Percentiles rank a stretch among this genome's conserved stretches.
phyloP scores from a whole-genome alignment of 352 stramenopile species.

The Phytophthora niederhauseri region DNA sequence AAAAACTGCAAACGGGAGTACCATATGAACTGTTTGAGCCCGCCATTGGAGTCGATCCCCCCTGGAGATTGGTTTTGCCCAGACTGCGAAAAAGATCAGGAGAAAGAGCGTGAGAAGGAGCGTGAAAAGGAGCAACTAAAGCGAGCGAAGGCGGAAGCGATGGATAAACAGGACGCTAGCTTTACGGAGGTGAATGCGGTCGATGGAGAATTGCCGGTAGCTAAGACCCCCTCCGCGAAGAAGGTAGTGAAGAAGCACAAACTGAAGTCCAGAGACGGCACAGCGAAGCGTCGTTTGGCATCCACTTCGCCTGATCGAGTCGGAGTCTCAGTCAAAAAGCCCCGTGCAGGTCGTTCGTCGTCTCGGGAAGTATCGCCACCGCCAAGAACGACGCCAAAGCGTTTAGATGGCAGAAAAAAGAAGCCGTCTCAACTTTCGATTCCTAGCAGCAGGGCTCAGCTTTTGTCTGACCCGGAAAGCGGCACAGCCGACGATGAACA shows the following conservation, averaged over 20 bases:
- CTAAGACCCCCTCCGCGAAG: conserved; percentile 32
- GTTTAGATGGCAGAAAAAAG: conserved; percentile 38
- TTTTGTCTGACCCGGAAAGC: conserved; percentile 39
- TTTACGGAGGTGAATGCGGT: conserved; percentile 24
- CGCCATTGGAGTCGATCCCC: conserved; percentile 66
- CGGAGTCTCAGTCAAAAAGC: conserved; percentile 48
- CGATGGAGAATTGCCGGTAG: conserved; percentile 16
- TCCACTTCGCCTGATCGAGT: conserved; percentile 49
- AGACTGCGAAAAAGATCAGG: conserved; percentile 56
- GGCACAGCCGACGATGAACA: conserved; percentile 44
- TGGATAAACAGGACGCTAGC: conserved; percentile 25
- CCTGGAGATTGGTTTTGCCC: conserved; percentile 83
- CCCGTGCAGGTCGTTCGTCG: conserved; percentile 44
- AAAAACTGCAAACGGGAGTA: conserved; percentile 85
- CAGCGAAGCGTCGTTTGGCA: conserved; percentile 61
- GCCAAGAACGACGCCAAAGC: conserved; percentile 40
- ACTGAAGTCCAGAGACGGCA: conserved; percentile 54
- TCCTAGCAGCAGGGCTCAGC: conserved; percentile 36
- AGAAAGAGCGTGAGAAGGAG: conserved; percentile 48
- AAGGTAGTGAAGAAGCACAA: conserved; percentile 65
- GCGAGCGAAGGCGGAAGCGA: conserved; percentile 35
- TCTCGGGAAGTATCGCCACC: conserved; percentile 52
- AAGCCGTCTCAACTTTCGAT: conserved; percentile 53
- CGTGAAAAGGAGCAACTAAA: conserved; percentile 45
- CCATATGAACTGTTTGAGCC: conserved; percentile 85